These are phyloP conservation scores for Fusarium newnesense DNA, from an alignment of 2,329 filamentous ascomycete species.

Conservation along the genomic window DNA sequence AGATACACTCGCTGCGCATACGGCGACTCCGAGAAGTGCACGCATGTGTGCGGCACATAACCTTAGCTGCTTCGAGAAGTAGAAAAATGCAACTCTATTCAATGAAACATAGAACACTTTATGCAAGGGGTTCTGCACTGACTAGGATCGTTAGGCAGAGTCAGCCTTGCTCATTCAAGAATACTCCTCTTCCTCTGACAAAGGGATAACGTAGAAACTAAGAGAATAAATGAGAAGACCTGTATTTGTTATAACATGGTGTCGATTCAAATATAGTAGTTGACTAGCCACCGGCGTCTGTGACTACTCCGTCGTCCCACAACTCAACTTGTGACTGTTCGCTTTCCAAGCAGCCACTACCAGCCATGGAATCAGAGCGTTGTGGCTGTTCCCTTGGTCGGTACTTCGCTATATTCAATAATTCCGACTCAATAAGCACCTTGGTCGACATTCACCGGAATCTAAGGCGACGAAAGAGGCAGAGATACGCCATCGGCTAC, in stretches of 20 bases:
- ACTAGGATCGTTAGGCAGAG: not conserved
- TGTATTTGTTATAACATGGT: too few species aligned
- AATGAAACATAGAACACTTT: not conserved
- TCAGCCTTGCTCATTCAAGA: not conserved
- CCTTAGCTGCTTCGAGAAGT: not conserved
- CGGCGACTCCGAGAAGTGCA: not conserved
- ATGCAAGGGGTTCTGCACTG: not conserved
- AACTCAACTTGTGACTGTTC: not conserved
- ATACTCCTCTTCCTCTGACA: not conserved
- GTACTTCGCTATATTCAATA: not conserved
- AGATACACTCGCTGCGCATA: accelerated
- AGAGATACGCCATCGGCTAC: not conserved
- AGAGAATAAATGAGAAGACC: not conserved
- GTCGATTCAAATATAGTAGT: not conserved
- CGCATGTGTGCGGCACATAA: not conserved
- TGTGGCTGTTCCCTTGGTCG: conserved; percentile 3
- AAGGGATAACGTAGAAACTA: not conserved
- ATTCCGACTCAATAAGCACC: not conserved
- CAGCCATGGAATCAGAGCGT: not conserved
- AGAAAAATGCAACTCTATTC: accelerated
- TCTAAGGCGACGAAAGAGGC: not conserved
- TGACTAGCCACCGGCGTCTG: too few species aligned
- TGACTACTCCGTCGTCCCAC: not conserved
- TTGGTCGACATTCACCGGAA: not conserved
- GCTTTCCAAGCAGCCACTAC: not conserved